Evolutionary conservation across 176 grass and related monocot species (phyloP).

Genomic region (Bothriochloa decipiens): DNA sequence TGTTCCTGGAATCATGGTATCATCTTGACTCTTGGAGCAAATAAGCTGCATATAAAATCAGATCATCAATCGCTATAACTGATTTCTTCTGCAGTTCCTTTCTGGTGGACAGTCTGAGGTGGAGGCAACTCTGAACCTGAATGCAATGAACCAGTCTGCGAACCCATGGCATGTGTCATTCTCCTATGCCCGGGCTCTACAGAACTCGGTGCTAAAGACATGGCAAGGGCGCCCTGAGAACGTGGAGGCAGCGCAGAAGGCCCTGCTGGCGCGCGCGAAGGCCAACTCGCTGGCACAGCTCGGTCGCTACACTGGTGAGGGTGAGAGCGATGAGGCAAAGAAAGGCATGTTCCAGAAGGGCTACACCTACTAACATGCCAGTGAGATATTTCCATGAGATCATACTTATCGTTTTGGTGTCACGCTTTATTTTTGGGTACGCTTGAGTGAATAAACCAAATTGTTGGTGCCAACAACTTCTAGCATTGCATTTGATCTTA

Average conservation of each 20-base stretch:
- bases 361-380: conserved; percentile 73
- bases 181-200: conserved; percentile 92
- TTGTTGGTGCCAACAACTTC: conserved; percentile 34
- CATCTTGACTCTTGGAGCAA: conserved; percentile 1
- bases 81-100: conserved; percentile 67
- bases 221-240: conserved; percentile 92
- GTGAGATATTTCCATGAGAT: neutral
- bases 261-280: conserved; percentile 65
- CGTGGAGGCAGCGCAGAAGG: conserved; percentile 69
- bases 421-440: conserved; percentile 16
- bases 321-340: conserved; percentile 73
- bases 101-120: conserved; percentile 90
- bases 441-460: conserved; percentile 45
- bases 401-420: neutral
- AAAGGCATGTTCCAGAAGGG: conserved; percentile 98
- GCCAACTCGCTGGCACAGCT: conserved; percentile 89
- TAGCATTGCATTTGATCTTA: neutral
- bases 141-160: conserved; percentile 81
- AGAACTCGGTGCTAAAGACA: conserved; percentile 87
- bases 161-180: conserved; percentile 98
- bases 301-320: conserved; percentile 70
- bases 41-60: neutral
- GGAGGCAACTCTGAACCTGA: conserved; percentile 93
- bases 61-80: neutral
- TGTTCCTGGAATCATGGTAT: conserved; percentile 98